Conservation (phyloP, 2,329 filamentous ascomycete genomes). For the Arachnopeziza araneosa region DNA sequence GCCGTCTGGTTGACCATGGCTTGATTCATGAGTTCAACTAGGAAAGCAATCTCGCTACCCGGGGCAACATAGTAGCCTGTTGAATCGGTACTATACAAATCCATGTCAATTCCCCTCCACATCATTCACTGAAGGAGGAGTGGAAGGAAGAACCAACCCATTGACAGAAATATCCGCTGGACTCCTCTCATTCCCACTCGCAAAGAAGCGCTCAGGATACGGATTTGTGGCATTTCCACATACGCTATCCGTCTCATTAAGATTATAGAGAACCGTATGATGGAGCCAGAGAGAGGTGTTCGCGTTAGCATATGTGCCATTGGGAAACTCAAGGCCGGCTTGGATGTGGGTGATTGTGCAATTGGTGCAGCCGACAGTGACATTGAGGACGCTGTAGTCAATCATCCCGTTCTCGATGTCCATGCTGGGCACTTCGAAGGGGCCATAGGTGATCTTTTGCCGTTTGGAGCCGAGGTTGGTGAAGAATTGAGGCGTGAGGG, state of each 20-base stretch:
- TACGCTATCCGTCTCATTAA: not conserved
- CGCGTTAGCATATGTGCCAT: slow-evolving; percentile 30
- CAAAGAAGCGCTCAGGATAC: slow-evolving; percentile 4
- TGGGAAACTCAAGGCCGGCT: slow-evolving; percentile 26
- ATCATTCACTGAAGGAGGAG: not conserved
- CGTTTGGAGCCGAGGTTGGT: not conserved
- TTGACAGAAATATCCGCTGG: slow-evolving; percentile 1
- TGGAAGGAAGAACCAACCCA: not conserved
- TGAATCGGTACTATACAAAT: slow-evolving; percentile 1
- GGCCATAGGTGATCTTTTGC: slow-evolving; percentile 4
- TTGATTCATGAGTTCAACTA: slow-evolving; percentile 9
- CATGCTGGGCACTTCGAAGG: not conserved
- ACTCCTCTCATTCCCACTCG: slow-evolving; percentile 6
- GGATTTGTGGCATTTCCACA: not conserved
- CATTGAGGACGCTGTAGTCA: not conserved
- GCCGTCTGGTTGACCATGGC: slow-evolving; percentile 1
- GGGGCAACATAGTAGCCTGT: slow-evolving; percentile 5
- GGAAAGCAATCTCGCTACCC: not conserved
- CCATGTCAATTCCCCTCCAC: not conserved
- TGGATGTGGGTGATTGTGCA: slow-evolving; percentile 22
- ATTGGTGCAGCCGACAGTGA: not conserved
- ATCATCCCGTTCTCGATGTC: slow-evolving; percentile 6
- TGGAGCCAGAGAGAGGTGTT: slow-evolving; percentile 28
- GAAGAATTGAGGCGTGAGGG: slow-evolving; percentile 7
- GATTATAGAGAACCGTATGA: slow-evolving; percentile 6